Conservation (phyloP, 2,329 filamentous ascomycete species). For the Penicillium sp. region DNA sequence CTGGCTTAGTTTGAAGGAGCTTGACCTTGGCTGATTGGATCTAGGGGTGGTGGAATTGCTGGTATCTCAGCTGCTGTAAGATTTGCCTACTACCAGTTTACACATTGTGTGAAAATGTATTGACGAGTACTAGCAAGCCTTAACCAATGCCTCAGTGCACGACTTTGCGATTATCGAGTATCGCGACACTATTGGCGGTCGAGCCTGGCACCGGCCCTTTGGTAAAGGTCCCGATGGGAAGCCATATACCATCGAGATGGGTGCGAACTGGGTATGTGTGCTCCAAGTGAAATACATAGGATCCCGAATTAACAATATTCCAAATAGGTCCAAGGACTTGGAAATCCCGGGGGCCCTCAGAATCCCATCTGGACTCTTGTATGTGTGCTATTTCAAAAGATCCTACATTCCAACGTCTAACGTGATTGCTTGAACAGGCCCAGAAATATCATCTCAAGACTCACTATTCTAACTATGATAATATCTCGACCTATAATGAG, state of each 20-base stretch:
- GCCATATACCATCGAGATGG: constrained; percentile 24
- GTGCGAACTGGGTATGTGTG: constrained; percentile 23
- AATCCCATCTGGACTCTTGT: constrained; percentile 63
- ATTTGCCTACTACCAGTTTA: neutral
- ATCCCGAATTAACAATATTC: neutral
- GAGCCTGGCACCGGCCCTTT: constrained; percentile 21
- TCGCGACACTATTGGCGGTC: constrained; percentile 22
- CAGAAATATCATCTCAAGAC: constrained; percentile 50
- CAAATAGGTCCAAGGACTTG: constrained; percentile 22
- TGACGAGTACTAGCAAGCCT: constrained; percentile 20
- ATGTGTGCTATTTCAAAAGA: neutral
- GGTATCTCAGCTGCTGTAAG: constrained; percentile 26
- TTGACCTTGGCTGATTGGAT: constrained; percentile 2
- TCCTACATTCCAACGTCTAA: neutral
- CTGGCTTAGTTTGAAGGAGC: too few species aligned
- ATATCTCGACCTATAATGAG: constrained; percentile 65
- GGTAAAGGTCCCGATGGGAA: constrained; percentile 22
- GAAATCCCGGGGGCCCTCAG: constrained; percentile 22
- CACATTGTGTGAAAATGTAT: neutral
- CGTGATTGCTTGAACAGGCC: constrained; percentile 44
- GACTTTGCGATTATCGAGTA: constrained; percentile 27
- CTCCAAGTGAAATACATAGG: neutral
- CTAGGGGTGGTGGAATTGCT: constrained; percentile 25
- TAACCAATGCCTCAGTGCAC: constrained; percentile 25
- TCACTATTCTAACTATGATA: constrained; percentile 62